Base-by-base conservation (phyloP, 2,329 filamentous ascomycete species). In the Boeremia exigua region DNA sequence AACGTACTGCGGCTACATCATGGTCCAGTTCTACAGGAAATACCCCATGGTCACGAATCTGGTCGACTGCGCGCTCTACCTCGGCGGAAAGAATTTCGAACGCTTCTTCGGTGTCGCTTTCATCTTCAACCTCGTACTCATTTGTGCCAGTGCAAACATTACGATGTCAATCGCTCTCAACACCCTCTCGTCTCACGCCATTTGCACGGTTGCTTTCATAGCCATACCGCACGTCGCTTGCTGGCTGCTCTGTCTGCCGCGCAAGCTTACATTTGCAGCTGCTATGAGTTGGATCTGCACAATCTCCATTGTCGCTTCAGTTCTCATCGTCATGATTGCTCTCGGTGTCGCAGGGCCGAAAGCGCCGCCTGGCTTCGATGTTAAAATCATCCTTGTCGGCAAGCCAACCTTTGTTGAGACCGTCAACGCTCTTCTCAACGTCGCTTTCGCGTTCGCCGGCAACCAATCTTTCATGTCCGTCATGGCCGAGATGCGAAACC, bases 401-500 rank as follows among this genome's bases (percentile, higher is more conserved):
- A 67, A 68, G 38, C 67, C 68, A 8, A 69, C 56, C 1, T 70
- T 71, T 29, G 61, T 69, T 11, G 59, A 69, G 46, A 52, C 67
- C 3, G 62, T 71, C 19, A 69, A 70, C 43, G 60, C 68, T 8
- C 59, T 69, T 3, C 56, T 73, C 11, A 90, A 90, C 76, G 89
- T 91, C 51, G 81, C 89, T 53, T 88, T 91, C 59, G 87, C 88
- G 37, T 91, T 88, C 77, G 76, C 75, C 38, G 85, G 86, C 29
- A 86, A 88, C 68, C 84, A 86, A 19, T 85, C 84, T 60, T 89
- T 89, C 76, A 89, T 89, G 73, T 82, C 79, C 56, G 82, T 90
- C 69, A 87, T 88, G 69, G 81, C 82, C 34, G 88, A 90, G 71
- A 80, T 90, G 73, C 80, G 83, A 66, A 78, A 84, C 46, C 85